Base-by-base conservation (phyloP, 2,329 filamentous ascomycete genomes). In the Beauveria brongniartii region DNA sequence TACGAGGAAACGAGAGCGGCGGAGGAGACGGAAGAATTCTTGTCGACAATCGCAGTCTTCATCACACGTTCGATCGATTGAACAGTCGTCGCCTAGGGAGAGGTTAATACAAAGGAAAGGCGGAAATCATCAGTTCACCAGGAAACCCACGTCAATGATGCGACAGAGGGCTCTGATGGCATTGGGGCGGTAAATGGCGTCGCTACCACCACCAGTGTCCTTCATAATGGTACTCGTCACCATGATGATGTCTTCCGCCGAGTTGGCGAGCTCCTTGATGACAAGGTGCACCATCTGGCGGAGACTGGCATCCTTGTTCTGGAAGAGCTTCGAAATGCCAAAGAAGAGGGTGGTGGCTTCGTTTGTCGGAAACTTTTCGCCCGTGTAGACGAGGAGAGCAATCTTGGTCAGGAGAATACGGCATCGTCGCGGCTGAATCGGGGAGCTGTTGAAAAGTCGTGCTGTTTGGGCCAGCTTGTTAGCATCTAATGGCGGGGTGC, bases 161-260 rank as follows among this genome's bases (percentile, higher is more conserved):
- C 94, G 89, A 79, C 93, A 97, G 67, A 97, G 81, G 44, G 93
- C 92, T 69, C 94, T 85, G 72, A 97, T 97, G 64, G 94, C 93
- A 78, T 99, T 99, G 57, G 94, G 91, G 70, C 94, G 85, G 80
- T 92, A 97, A 61, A 97, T 86, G 58, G 92, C 89, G 72, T 97
- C 94, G 71, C 91, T 97, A 70, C 92, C 91, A 65, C 95, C 92
- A 57, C 92, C 92, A 12, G 93, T 97, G 75, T 99, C 94, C 81
- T 99, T 99, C 94, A 97, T 99, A 69, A 99, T 97, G 68, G 93
- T 97, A 77, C 91, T 96, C 20, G 94, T 99, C 64, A 97, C 94
- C 94, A 99, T 97, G 74, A 99, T 99, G 66, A 97, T 95, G 82
- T 99, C 94, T 79, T 97, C 92, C 62, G 94, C 94, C 26, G 92